Conservation (phyloP, 1,284 basidiomycete species). For the Laetiporus sulphureus region DNA sequence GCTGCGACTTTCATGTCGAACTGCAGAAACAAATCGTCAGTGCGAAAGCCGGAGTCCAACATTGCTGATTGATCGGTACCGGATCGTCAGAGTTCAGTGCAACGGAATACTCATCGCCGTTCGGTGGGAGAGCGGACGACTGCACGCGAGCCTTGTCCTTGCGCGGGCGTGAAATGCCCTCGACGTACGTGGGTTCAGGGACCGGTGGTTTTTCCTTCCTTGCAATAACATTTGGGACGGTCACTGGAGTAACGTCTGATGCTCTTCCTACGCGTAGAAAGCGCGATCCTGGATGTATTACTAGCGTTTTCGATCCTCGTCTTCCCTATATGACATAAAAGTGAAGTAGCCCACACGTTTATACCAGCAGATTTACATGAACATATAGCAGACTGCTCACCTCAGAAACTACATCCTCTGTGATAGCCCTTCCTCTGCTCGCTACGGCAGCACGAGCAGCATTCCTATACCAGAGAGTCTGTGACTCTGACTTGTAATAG, state of each 20-base stretch:
- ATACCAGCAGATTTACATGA: neutral
- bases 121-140: constrained; percentile 16
- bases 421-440: constrained; percentile 7
- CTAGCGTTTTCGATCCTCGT: constrained; percentile 71
- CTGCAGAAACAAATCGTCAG: constrained; percentile 26
- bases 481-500: constrained; percentile 65
- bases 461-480: constrained; percentile 69
- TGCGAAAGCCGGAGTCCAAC: no score
- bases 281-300: constrained; percentile 93
- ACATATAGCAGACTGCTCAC: constrained; percentile 30
- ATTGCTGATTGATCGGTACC: constrained; percentile 34
- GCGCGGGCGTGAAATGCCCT: constrained; percentile 47
- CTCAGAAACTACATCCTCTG: constrained; percentile 22
- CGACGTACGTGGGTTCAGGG: constrained; percentile 35
- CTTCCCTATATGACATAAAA: constrained; percentile 36
- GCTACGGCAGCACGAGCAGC: constrained; percentile 28
- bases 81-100: constrained; percentile 47
- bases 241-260: constrained; percentile 76
- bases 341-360: no score
- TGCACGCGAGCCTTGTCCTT: constrained; percentile 25
- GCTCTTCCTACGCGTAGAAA: constrained; percentile 85
- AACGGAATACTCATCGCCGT: constrained; percentile 41
- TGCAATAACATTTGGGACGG: constrained; percentile 77
- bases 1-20: constrained; percentile 70
- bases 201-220: constrained; percentile 44